phyloP scores from a whole-genome alignment of 805 yeast genomes.

The Saccharomyces paradoxus region DNA sequence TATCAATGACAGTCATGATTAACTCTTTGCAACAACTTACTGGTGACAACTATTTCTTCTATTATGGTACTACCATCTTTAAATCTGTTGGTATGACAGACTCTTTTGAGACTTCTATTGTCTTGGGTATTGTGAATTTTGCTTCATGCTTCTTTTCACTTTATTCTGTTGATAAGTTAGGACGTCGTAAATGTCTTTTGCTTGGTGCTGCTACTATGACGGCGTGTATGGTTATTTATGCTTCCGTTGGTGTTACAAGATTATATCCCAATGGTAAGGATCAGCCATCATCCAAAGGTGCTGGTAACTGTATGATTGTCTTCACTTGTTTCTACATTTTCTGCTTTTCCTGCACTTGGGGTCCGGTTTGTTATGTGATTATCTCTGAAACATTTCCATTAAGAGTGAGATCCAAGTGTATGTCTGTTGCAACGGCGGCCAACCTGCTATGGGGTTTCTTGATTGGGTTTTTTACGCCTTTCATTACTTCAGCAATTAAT shows the following conservation, averaged over 20 bases:
- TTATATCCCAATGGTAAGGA: constrained; percentile 34
- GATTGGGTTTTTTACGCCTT: constrained; percentile 66
- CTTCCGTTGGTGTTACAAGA: constrained; percentile 45
- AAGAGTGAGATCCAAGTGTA: constrained; percentile 54
- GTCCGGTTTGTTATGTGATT: constrained; percentile 58
- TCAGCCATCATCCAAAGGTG: constrained; percentile 29
- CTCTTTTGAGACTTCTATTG: not conserved
- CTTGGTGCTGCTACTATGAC: not conserved
- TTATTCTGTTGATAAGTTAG: not conserved
- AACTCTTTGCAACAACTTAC: constrained; percentile 63
- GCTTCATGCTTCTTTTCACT: not conserved
- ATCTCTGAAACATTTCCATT: constrained; percentile 66
- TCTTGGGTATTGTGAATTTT: not conserved
- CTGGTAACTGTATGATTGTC: constrained; percentile 48
- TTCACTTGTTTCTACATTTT: constrained; percentile 63
- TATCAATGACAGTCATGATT: constrained; percentile 44
- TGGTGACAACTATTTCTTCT: constrained; percentile 62
- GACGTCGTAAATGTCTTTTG: not conserved
- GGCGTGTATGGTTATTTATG: not conserved
- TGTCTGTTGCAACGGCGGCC: constrained; percentile 52
- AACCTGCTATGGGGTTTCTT: constrained; percentile 65
- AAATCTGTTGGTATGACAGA: constrained; percentile 48
- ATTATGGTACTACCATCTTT: constrained; percentile 56
- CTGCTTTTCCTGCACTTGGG: constrained; percentile 73
- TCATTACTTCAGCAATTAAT: constrained; percentile 52